A percentile compares a stretch with the other conserved stretches of the same genome.
These are phyloP conservation scores for Spinacia oleracea DNA, from an alignment of 179 eudicot genomes.

Conservation along the genomic window DNA sequence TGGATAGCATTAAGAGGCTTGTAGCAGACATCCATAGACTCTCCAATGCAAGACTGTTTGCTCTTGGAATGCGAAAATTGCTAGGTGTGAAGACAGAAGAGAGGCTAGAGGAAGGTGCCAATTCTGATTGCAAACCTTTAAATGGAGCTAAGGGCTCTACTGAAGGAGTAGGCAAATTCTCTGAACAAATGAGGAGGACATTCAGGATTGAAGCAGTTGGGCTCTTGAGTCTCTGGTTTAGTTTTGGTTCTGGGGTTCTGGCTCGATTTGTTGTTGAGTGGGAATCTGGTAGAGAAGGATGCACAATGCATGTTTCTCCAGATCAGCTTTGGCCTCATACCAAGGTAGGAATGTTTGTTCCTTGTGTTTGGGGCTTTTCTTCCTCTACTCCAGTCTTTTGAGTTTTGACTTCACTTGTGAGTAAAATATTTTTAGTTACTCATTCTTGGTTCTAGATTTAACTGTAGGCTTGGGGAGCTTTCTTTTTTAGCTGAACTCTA, in stretches of 20 bases:
- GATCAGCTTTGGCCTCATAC: conserved; percentile 99
- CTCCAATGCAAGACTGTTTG: conserved; percentile 87
- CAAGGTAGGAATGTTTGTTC: conserved; percentile 56
- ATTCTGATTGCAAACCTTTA: conserved; percentile 49
- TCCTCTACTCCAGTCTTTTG: background rate
- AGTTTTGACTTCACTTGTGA: background rate
- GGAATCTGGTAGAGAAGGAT: conserved; percentile 95
- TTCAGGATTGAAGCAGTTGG: conserved; percentile 97
- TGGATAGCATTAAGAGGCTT: conserved; percentile 83
- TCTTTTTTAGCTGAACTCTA: background rate
- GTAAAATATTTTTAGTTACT: background rate
- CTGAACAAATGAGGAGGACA: conserved; percentile 90
- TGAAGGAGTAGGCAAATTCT: conserved; percentile 63
- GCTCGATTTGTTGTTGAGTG: conserved; percentile 98
- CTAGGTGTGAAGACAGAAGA: conserved; percentile 74
- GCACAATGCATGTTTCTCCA: conserved; percentile 99
- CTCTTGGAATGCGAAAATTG: conserved; percentile 88
- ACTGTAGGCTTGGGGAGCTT: background rate
- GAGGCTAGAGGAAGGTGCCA: conserved; percentile 55
- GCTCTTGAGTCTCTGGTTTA: conserved; percentile 93
- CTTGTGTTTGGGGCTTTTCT: background rate
- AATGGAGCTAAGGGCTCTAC: conserved; percentile 43
- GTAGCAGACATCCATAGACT: conserved; percentile 92
- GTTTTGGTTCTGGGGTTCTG: conserved; percentile 84
- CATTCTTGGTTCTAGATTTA: background rate